Conservation (phyloP, 179 eudicot species). For the Monotropa hypopitys region DNA sequence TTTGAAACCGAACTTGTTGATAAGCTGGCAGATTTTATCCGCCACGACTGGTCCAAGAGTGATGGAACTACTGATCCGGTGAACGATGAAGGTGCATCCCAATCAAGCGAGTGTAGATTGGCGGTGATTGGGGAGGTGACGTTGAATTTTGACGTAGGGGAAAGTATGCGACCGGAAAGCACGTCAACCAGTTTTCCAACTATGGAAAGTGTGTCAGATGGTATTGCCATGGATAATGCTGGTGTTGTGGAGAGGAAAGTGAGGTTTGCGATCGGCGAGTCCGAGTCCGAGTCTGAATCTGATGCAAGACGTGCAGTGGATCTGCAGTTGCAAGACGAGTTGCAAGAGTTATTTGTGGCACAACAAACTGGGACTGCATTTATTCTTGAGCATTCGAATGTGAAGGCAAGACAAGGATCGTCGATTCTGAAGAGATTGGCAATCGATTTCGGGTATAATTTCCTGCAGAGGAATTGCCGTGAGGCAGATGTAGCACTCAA, state of each 20-base stretch:
- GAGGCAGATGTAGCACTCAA: slow-evolving; percentile 70
- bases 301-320: slow-evolving; percentile 18
- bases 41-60: slow-evolving; percentile 45
- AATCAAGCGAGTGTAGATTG: slow-evolving; percentile 28
- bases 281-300: not conserved
- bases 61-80: slow-evolving; percentile 11
- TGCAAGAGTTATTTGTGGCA: slow-evolving; percentile 55
- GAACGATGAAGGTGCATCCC: slow-evolving; percentile 20
- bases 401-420: slow-evolving; percentile 77
- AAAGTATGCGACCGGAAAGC: slow-evolving; percentile 45
- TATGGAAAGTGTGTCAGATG: slow-evolving; percentile 38
- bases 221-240: slow-evolving; percentile 33
- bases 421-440: slow-evolving; percentile 56
- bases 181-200: slow-evolving; percentile 56
- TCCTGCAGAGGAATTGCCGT: slow-evolving; percentile 70
- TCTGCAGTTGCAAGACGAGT: slow-evolving; percentile 42
- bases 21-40: slow-evolving; percentile 56
- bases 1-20: slow-evolving; percentile 70
- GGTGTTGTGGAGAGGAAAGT: slow-evolving; percentile 31
- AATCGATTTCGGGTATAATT: slow-evolving; percentile 67
- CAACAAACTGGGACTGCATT: slow-evolving; percentile 82
- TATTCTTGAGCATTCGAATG: slow-evolving; percentile 79
- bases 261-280: slow-evolving; percentile 38
- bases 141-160: slow-evolving; percentile 48
- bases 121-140: slow-evolving; percentile 49